These are phyloP conservation scores for Antrodiella citrinella DNA, from an alignment of 768 basidiomycete genomes.

Conservation along the genomic window DNA sequence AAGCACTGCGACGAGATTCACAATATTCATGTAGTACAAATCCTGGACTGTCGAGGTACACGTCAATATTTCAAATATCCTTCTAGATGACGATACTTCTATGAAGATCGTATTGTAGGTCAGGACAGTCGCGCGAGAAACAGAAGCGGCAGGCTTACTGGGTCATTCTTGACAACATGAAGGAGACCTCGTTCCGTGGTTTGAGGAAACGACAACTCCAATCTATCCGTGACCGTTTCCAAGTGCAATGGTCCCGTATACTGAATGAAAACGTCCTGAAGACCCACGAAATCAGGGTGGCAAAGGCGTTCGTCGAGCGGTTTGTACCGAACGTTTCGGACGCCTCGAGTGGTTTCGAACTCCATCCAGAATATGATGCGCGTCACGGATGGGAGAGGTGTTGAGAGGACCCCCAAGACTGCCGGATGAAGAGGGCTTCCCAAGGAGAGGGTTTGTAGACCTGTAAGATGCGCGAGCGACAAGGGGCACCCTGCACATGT, in stretches of 20 bases:
- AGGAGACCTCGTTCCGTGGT: background rate
- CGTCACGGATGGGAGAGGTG: background rate
- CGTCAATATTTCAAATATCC: too few species aligned
- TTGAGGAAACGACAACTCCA: background rate
- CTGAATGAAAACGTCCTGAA: background rate
- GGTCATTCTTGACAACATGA: background rate
- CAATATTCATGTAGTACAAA: too few species aligned
- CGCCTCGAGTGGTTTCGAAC: background rate
- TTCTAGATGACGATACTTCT: background rate
- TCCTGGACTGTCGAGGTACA: too few species aligned
- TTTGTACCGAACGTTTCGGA: background rate
- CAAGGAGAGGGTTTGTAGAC: background rate
- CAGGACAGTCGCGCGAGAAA: background rate
- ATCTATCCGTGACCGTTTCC: background rate
- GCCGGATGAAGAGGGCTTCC: background rate
- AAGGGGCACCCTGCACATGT: too few species aligned
- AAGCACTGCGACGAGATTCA: too few species aligned
- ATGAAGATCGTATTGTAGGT: background rate
- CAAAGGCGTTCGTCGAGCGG: background rate
- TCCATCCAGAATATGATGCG: background rate
- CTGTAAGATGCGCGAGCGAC: too few species aligned
- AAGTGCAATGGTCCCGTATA: background rate
- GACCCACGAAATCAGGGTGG: background rate
- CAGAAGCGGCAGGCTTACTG: background rate
- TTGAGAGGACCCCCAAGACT: background rate